Percentiles rank a stretch among this genome's conserved stretches.
These are phyloP conservation scores for Cochlearia excelsa DNA, from an alignment of 345 rosid species.

Conservation along the genomic window DNA sequence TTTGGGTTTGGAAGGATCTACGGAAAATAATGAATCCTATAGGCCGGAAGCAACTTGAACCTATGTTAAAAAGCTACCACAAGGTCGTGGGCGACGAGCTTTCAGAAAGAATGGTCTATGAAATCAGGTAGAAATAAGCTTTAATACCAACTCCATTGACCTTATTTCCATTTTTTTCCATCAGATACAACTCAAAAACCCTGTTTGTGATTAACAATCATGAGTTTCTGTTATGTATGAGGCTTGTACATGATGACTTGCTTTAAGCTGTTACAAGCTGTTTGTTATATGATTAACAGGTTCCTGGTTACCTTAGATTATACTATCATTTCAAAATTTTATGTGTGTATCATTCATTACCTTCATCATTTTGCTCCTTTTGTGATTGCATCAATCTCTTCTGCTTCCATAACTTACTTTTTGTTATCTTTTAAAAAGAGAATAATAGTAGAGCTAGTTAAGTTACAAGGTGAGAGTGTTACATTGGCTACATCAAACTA, in stretches of 20 bases:
- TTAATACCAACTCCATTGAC: conserved; percentile 12
- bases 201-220: conserved; percentile 5
- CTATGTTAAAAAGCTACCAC: conserved; percentile 52
- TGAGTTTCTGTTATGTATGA: conserved; percentile 7
- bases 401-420: too few relatives aligned
- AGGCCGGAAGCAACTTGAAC: conserved; percentile 47
- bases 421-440: too few relatives aligned
- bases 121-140: conserved; percentile 41
- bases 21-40: conserved; percentile 37
- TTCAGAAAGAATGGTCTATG: conserved; percentile 65
- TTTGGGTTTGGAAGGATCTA: conserved; percentile 46
- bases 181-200: conserved; percentile 7
- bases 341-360: too few relatives aligned
- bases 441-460: not conserved
- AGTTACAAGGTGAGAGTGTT: conserved; percentile 23
- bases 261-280: not conserved
- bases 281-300: not conserved
- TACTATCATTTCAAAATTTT: not conserved
- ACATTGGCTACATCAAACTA: conserved; percentile 25
- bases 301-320: not conserved
- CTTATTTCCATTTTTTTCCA: conserved; percentile 1
- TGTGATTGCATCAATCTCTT: too few relatives aligned
- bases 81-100: conserved; percentile 65
- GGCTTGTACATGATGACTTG: not conserved
- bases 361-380: too few relatives aligned